A percentile compares a stretch with the other conserved stretches of the same genome.
These are phyloP conservation scores for Alternaria metachromatica DNA, from an alignment of 2,329 filamentous ascomycete genomes.

Conservation along the genomic window DNA sequence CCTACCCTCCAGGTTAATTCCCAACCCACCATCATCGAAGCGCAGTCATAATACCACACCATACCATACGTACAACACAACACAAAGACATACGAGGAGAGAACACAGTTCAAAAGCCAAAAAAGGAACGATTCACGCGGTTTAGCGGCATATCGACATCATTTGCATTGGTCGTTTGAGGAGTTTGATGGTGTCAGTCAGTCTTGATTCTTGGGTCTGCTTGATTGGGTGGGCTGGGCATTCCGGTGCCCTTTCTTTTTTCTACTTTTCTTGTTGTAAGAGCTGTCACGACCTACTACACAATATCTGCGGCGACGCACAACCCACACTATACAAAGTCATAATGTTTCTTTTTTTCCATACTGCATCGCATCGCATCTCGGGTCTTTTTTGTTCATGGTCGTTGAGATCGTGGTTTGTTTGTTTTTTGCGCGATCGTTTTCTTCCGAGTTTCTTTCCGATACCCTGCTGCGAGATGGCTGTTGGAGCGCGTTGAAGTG, in stretches of 20 bases:
- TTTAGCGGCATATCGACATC: conserved; percentile 10
- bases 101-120: background rate
- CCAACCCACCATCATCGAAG: conserved; percentile 30
- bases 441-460: conserved; percentile 9
- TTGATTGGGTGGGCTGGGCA: background rate
- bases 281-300: conserved; percentile 14
- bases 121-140: background rate
- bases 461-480: conserved; percentile 14
- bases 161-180: conserved; percentile 8
- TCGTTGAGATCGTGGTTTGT: background rate
- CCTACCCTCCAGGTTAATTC: conserved; percentile 42
- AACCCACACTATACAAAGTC: background rate
- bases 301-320: conserved; percentile 15
- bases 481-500: too few species aligned
- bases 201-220: background rate
- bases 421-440: background rate
- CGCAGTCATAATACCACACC: conserved; percentile 17
- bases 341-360: conserved; percentile 12
- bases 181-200: conserved; percentile 4
- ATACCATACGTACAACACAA: background rate
- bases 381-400: background rate
- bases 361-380: background rate
- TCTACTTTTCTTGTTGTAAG: background rate
- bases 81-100: background rate
- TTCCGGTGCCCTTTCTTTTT: background rate